Conservation (phyloP, 306 rosid genomes). For the Acmispon strigosus region DNA sequence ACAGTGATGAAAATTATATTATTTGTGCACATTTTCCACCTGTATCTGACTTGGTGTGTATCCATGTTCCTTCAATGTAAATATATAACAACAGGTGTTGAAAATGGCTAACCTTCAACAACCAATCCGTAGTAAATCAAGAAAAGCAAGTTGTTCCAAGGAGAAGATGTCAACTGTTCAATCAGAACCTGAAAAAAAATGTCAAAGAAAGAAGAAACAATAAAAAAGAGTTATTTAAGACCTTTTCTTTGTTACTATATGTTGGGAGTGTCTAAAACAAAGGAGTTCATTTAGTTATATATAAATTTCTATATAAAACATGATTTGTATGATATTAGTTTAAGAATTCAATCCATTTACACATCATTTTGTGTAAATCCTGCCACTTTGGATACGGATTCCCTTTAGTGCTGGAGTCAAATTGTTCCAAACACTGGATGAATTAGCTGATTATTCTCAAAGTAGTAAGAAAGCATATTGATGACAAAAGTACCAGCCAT, state of each 20-base stretch:
- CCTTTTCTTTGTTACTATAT: background rate
- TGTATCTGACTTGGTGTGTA: background rate
- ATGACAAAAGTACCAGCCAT: background rate
- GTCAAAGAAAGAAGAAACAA: background rate
- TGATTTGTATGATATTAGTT: background rate
- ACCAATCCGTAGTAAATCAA: slow-evolving; percentile 72
- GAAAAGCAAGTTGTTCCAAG: slow-evolving; percentile 84
- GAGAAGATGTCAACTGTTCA: slow-evolving; percentile 87
- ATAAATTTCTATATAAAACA: background rate
- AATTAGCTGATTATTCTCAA: background rate
- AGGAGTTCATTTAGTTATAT: background rate
- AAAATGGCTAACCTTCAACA: slow-evolving; percentile 64
- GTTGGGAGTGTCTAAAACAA: background rate
- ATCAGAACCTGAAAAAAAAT: slow-evolving; percentile 58
- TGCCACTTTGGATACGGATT: background rate
- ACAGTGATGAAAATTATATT: slow-evolving; percentile 7
- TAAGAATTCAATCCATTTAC: background rate
- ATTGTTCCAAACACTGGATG: background rate
- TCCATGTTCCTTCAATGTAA: slow-evolving; percentile 14
- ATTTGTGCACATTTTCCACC: slow-evolving; percentile 6
- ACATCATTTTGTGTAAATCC: background rate
- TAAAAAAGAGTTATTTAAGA: background rate
- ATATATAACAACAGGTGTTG: background rate
- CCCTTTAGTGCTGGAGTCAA: background rate
- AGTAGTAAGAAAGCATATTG: background rate